phyloP scores from a whole-genome alignment of 2,329 filamentous ascomycete genomes.

The Exophiala sideris region DNA sequence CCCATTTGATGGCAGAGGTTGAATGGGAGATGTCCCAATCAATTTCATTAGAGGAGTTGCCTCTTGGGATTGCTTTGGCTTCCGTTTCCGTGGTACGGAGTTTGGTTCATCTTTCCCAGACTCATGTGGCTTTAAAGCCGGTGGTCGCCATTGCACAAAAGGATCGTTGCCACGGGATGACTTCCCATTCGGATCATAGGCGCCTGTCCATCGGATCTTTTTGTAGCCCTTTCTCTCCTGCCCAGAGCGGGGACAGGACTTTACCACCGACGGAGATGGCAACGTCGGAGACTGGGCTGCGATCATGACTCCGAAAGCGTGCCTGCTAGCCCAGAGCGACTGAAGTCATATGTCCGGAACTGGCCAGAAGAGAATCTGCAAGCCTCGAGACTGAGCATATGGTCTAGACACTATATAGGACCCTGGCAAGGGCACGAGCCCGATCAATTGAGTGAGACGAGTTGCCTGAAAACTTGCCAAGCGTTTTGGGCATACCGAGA shows the following conservation, averaged over 20 bases:
- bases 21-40: conserved; percentile 9
- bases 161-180: not conserved
- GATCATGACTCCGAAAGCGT: too few species aligned
- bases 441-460: too few species aligned
- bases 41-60: not conserved
- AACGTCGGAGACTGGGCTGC: too few species aligned
- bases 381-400: too few species aligned
- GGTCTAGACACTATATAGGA: too few species aligned
- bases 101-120: not conserved
- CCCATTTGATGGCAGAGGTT: conserved; percentile 21
- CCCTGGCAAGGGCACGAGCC: too few species aligned
- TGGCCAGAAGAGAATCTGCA: too few species aligned
- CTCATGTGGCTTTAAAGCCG: not conserved
- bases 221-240: conserved; percentile 5
- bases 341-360: too few species aligned
- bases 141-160: conserved; percentile 20
- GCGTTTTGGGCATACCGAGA: too few species aligned
- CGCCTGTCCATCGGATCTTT: conserved; percentile 18
- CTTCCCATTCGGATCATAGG: conserved; percentile 14
- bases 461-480: too few species aligned
- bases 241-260: not conserved
- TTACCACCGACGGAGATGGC: not conserved
- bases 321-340: too few species aligned
- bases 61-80: not conserved
- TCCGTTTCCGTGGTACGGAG: not conserved